Evolutionary conservation across 2,329 filamentous ascomycete genomes (phyloP).

Genomic region (Fusarium sp.): DNA sequence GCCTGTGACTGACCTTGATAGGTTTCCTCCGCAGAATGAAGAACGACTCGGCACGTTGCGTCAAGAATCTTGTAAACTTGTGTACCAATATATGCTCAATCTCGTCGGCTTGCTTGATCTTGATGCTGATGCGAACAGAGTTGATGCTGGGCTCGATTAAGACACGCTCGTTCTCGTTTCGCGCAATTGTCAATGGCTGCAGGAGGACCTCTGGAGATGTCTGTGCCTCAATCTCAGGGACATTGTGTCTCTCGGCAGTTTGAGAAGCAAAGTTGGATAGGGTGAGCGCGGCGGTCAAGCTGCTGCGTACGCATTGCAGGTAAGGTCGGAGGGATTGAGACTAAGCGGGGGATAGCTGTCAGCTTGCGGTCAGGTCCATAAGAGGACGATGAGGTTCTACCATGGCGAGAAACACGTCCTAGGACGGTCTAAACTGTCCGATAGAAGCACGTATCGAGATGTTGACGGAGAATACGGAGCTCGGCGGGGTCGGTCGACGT

Average conservation of each 20-base stretch:
- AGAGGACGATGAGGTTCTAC: conserved; percentile 18
- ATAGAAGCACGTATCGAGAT: conserved; percentile 19
- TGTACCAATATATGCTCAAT: conserved; percentile 98
- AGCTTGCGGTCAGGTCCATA: conserved; percentile 21
- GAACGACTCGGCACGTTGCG: conserved; percentile 83
- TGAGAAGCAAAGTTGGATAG: conserved; percentile 95
- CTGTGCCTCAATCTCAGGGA: conserved; percentile 94
- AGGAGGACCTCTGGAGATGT: conserved; percentile 94
- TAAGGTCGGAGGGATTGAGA: conserved; percentile 98
- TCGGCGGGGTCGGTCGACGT: conserved; percentile 44
- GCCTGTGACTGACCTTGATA: conserved; percentile 75
- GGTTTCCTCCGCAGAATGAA: conserved; percentile 96
- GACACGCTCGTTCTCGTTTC: conserved; percentile 97
- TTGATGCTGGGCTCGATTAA: conserved; percentile 97
- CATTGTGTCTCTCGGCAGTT: conserved; percentile 95
- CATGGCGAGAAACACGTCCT: conserved; percentile 31
- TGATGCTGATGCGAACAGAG: conserved; percentile 95
- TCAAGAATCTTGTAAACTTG: conserved; percentile 97
- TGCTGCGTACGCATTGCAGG: conserved; percentile 94
- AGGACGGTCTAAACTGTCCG: conserved; percentile 13
- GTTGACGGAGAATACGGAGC: conserved; percentile 29
- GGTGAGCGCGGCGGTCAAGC: conserved; percentile 91
- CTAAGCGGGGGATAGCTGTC: conserved; percentile 55
- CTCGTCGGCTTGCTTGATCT: conserved; percentile 99
- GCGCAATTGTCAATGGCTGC: conserved; percentile 87